Evolutionary conservation across 2,329 filamentous ascomycete genomes (phyloP), one percentile per base, ranked within the genome.

Genomic region (Penicillium polonicum): DNA sequence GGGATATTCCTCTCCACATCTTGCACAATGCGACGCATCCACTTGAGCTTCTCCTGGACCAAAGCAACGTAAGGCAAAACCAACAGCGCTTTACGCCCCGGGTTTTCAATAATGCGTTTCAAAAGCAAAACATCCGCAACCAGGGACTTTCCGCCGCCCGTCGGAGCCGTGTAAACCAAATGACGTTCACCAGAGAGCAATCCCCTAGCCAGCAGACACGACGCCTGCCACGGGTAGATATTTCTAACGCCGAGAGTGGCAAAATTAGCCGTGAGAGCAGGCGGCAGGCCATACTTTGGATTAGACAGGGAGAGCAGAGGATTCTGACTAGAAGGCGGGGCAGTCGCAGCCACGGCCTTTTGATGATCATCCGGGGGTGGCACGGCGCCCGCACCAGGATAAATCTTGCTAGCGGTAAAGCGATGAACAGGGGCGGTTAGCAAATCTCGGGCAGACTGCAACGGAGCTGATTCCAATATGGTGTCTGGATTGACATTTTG

Each of bases 221-320:
- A 85, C 50, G 88, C 88, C 72, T 92, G 89, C 89, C 89, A 92
- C 2, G 88, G 87, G 65, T 92, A 92, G 58, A 92, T 92, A 62
- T 82, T 83, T 41, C 79, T 82, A 55, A 92, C 88, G n/a, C 89
- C 89, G 39, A 89, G 77, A 0, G 78, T 74, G 48, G 79, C 80
- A 67, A 92, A 83, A 66, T 91, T 92, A 19, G 79, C 73, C 3
- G 89, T 83, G 39, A 92, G 75, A 25, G 78, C 73, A 0, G 74
- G 63, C 3, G 88, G 85, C 15, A 92, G 77, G 9, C 78, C 83
- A 75, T 91, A 92, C 39, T 76, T 76, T 1, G 82, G 77, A 70
- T 91, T 84, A 5, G 81, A 80, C 31, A 92, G 78, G 15, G 81
- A 84, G 19, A 91, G 78, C 55, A 78, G 61, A 15, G 76, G 74